Conservation (phyloP, 495 filamentous ascomycete genomes). For the Aspergillus conjunctus region DNA sequence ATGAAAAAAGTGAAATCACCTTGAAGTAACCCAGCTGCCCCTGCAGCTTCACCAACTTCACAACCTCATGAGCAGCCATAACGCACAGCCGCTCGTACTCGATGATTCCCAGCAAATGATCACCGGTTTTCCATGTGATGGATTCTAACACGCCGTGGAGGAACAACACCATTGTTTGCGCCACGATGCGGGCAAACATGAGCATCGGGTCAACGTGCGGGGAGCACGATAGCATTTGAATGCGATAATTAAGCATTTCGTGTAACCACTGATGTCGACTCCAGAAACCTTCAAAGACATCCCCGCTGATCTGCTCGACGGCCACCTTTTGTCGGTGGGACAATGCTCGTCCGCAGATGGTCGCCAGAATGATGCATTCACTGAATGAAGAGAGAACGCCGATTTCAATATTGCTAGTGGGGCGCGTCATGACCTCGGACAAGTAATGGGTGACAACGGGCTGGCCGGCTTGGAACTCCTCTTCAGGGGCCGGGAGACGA, state of each 20-base stretch:
- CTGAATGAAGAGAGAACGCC: constrained; percentile 43
- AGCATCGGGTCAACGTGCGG: constrained; percentile 51
- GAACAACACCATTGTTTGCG: constrained; percentile 45
- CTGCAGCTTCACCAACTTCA: constrained; percentile 28
- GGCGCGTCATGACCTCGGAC: constrained; percentile 40
- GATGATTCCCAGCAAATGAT: constrained; percentile 27
- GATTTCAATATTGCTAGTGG: background rate
- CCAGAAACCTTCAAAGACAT: constrained; percentile 42
- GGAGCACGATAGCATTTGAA: constrained; percentile 28
- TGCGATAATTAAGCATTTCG: constrained; percentile 38
- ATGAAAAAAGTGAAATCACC: constrained; percentile 6
- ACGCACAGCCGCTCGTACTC: constrained; percentile 29
- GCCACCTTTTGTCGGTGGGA: constrained; percentile 45
- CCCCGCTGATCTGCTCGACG: constrained; percentile 28
- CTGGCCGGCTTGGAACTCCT: constrained; percentile 53
- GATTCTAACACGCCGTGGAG: constrained; percentile 29
- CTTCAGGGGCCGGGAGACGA: constrained; percentile 39
- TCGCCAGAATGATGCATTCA: constrained; percentile 51
- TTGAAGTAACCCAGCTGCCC: constrained; percentile 29
- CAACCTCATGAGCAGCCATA: constrained; percentile 27
- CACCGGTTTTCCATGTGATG: constrained; percentile 28
- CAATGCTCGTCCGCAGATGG: constrained; percentile 49
- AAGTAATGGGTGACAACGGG: constrained; percentile 46
- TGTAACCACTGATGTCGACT: constrained; percentile 53
- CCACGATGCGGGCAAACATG: constrained; percentile 44